A percentile compares a stretch with the other conserved stretches of the same genome.
These are phyloP conservation scores for Fragilaria radians DNA, from an alignment of 108 stramenopile species.

Conservation along the genomic window DNA sequence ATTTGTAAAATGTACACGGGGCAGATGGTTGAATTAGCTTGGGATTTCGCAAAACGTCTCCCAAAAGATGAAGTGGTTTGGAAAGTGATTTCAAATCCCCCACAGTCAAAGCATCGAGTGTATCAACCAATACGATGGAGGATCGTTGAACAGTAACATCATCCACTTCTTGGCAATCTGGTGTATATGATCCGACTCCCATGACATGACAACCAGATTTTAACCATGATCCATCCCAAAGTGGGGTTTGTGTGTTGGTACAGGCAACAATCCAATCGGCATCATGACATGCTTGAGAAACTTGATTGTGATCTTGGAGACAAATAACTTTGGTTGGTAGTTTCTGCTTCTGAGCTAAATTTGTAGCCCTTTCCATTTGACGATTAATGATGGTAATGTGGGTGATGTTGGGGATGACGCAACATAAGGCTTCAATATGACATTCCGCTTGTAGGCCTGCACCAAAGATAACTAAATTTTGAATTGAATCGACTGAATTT, in stretches of 20 bases:
- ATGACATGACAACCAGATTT: constrained; percentile 58
- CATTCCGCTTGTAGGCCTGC: constrained; percentile 74
- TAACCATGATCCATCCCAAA: constrained; percentile 44
- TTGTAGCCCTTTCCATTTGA: constrained; percentile 42
- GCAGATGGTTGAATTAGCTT: neutral
- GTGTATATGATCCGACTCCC: constrained; percentile 70
- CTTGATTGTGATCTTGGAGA: constrained; percentile 25
- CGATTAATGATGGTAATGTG: constrained; percentile 69
- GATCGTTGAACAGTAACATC: constrained; percentile 19
- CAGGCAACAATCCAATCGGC: constrained; percentile 58
- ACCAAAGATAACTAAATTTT: constrained; percentile 67
- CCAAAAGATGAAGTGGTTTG: neutral
- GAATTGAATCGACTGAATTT: no score
- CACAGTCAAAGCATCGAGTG: constrained; percentile 59
- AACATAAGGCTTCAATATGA: constrained; percentile 53
- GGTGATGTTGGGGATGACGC: constrained; percentile 32
- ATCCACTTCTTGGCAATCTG: constrained; percentile 67
- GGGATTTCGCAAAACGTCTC: neutral
- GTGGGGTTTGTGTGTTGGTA: constrained; percentile 62
- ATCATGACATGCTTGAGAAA: constrained; percentile 28
- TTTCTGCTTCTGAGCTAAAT: constrained; percentile 20
- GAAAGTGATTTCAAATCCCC: constrained; percentile 63
- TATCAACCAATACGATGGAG: constrained; percentile 59
- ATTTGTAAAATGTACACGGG: constrained; percentile 69
- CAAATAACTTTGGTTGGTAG: constrained; percentile 13